phyloP scores from a whole-genome alignment of 768 basidiomycete species.

The Pleurotus salmoneostramineus region DNA sequence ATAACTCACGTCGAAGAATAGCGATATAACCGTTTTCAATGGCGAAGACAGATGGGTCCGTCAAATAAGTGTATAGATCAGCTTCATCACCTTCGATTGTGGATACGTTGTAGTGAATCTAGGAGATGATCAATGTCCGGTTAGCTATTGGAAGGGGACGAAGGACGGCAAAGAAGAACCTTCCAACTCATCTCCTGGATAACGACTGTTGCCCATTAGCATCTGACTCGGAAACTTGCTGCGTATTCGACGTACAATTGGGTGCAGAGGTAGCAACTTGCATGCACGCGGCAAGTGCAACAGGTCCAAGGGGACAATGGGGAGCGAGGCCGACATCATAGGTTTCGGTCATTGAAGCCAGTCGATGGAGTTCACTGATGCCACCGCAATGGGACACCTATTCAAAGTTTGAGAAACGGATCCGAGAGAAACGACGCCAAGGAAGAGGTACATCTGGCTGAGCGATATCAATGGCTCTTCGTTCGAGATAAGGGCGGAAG shows the following conservation, averaged over 20 bases:
- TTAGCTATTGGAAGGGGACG: neutral
- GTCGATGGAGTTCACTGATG: slow-evolving; percentile 54
- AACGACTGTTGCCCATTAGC: slow-evolving; percentile 29
- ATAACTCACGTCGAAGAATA: slow-evolving; percentile 31
- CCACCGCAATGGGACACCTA: slow-evolving; percentile 59
- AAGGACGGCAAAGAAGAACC: slow-evolving; percentile 21
- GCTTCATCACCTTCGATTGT: slow-evolving; percentile 24
- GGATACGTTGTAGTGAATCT: slow-evolving; percentile 65
- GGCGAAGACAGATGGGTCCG: slow-evolving; percentile 46
- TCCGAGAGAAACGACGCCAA: neutral
- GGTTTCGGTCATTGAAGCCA: slow-evolving; percentile 56
- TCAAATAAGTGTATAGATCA: slow-evolving; percentile 60
- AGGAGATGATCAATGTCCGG: neutral
- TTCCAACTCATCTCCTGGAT: slow-evolving; percentile 69
- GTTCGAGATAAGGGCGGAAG: slow-evolving; percentile 62
- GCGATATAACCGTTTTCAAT: slow-evolving; percentile 49
- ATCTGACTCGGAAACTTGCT: neutral
- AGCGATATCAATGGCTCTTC: slow-evolving; percentile 60
- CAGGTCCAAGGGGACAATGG: slow-evolving; percentile 69
- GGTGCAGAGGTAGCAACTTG: slow-evolving; percentile 56
- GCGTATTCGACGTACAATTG: slow-evolving; percentile 42
- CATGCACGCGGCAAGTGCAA: slow-evolving; percentile 68
- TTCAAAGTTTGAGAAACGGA: neutral
- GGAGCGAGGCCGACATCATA: slow-evolving; percentile 74
- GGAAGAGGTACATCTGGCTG: slow-evolving; percentile 54